phyloP scores from a whole-genome alignment of 805 yeast species.

The Lipomyces spencermartinsiae region DNA sequence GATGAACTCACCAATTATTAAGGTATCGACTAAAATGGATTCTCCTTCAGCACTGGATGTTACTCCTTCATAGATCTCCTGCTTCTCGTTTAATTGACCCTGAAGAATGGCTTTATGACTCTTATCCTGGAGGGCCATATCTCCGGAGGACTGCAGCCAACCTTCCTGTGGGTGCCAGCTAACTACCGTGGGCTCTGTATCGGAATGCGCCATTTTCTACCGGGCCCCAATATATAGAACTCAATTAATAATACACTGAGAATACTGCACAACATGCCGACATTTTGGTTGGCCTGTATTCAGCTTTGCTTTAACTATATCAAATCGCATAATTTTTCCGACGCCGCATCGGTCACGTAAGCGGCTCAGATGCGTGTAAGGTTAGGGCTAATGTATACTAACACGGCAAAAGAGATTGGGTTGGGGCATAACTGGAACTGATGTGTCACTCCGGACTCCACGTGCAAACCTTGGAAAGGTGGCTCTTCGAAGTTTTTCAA shows the following conservation, averaged over 20 bases:
- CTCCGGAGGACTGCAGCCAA: background rate
- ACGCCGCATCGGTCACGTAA: background rate
- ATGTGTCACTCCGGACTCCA: background rate
- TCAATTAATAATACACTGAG: background rate
- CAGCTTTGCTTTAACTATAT: background rate
- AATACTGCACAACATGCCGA: background rate
- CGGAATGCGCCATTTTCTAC: slow-evolving; percentile 1
- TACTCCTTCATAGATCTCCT: background rate
- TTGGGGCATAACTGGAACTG: background rate
- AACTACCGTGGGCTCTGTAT: background rate
- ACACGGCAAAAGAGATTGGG: background rate
- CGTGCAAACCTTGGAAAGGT: background rate
- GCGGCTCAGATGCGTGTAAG: too few species aligned
- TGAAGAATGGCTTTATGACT: background rate
- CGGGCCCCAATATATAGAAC: background rate
- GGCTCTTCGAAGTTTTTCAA: background rate
- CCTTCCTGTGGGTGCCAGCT: background rate
- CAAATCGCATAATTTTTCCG: background rate
- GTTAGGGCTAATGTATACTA: background rate
- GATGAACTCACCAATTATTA: background rate
- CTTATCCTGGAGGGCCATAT: background rate
- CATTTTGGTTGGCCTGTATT: background rate
- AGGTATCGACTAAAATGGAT: background rate
- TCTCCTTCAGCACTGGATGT: background rate
- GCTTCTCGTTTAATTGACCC: background rate